phyloP scores from a whole-genome alignment of 2,329 filamentous ascomycete genomes.

The Diaporthe sp. region DNA sequence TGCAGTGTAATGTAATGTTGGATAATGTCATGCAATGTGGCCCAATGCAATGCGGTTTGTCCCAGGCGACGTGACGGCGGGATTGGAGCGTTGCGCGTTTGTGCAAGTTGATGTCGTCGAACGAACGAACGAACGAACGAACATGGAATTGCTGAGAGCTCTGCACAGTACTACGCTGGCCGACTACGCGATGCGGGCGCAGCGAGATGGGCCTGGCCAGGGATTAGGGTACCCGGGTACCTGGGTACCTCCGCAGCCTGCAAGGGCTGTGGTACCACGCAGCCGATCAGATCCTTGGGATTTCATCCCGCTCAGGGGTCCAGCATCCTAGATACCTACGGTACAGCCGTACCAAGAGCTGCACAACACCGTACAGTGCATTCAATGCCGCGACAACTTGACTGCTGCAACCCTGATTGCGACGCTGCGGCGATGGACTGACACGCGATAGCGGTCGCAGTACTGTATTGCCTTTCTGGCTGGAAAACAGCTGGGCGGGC shows the following conservation, averaged over 20 bases:
- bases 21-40: slow-evolving; percentile 18
- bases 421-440: not conserved
- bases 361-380: slow-evolving; percentile 13
- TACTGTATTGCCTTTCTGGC: not conserved
- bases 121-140: not conserved
- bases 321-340: not conserved
- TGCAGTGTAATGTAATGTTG: slow-evolving; percentile 13
- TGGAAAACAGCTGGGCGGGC: not conserved
- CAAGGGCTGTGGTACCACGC: slow-evolving; percentile 4
- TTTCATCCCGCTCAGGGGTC: slow-evolving; percentile 31
- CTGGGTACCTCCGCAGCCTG: not conserved
- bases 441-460: not conserved
- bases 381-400: not conserved
- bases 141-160: slow-evolving; percentile 12
- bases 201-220: slow-evolving; percentile 14
- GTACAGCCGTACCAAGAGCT: slow-evolving; percentile 4
- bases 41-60: slow-evolving; percentile 18
- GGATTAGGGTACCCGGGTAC: not conserved
- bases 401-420: not conserved
- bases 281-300: slow-evolving; percentile 24
- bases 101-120: not conserved
- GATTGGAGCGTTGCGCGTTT: slow-evolving; percentile 5
- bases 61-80: slow-evolving; percentile 4
- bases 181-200: slow-evolving; percentile 23
- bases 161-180: not conserved